Base-by-base conservation (phyloP, 2,329 filamentous ascomycete species). In the Gremmenia infestans region DNA sequence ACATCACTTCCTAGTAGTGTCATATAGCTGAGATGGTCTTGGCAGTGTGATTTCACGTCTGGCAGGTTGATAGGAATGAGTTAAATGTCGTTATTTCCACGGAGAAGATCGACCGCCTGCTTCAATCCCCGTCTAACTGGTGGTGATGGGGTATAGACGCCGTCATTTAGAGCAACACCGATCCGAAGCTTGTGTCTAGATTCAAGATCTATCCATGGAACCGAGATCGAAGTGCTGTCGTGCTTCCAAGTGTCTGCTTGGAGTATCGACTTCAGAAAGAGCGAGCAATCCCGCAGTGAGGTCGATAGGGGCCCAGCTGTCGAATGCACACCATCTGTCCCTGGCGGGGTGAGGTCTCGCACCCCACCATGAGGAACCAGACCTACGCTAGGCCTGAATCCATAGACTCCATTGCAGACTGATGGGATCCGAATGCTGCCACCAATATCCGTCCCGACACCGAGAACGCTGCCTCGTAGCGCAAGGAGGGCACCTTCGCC, bases 1-100 rank as follows among this genome's bases (percentile, higher is more conserved):
- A 66, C 57, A 50, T 60, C 36, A 22, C 56, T 59, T 56, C 60
- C 64, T 17, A 53, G 56, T 25, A 60, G 36, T 19, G 54, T 48
- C 15, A 53, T 50, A 52, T 64, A 62, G 15, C 35, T 55, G 36
- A 79, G 61, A 9, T 78, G 60, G 9, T 74, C 67, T 75, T 76
- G 70, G 83, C 80, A 54, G 84, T 69, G 19, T 74, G 74, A 54
- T 80, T 81, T 57, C 35, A 62, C 55, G 40, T 65, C 58, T 22
- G 78, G 77, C 14, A 81, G 74, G 12, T 78, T 75, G 51, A 86
- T 71, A n/a, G 84, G 78, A 0, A 86, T 72, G 2, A 84, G 72
- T 45, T 81, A 73, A 23, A 87, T 70, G 2, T 74, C 74, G 7
- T 68, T 23, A 67, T 72, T 67, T 0, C 35, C 39, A 12, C 42